Conservation (phyloP, 2,329 filamentous ascomycete species). For the Diaporthe amygdali region DNA sequence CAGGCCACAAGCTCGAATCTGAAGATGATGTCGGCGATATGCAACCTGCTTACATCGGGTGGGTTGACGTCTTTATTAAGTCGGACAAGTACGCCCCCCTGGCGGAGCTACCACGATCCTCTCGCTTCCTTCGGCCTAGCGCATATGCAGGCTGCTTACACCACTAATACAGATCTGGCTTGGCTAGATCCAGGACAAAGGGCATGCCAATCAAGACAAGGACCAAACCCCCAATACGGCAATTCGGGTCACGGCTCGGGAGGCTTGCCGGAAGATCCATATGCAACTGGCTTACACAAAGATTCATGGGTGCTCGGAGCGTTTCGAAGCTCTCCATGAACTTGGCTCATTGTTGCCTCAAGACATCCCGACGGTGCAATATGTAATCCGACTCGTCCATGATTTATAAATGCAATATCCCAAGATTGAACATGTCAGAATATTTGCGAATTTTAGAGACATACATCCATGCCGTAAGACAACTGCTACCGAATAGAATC, state of each 20-base stretch:
- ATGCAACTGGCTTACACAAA: background rate
- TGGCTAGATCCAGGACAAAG: background rate
- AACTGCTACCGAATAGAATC: background rate
- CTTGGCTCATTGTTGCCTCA: background rate
- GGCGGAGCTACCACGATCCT: background rate
- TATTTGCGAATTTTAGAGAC: too few relatives aligned
- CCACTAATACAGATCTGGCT: conserved; percentile 6
- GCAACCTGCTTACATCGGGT: background rate
- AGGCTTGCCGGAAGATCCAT: background rate
- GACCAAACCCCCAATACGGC: background rate
- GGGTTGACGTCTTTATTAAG: background rate
- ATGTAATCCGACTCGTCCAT: background rate
- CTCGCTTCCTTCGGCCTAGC: background rate
- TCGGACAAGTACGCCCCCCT: background rate
- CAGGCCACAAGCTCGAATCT: background rate
- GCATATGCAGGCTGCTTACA: conserved; percentile 18
- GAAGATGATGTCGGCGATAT: background rate
- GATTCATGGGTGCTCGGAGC: background rate
- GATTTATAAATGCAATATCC: background rate
- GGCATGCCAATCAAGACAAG: background rate
- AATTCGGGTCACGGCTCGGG: background rate
- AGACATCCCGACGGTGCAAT: background rate
- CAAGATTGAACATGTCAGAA: background rate
- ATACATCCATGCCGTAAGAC: background rate
- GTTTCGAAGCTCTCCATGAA: background rate